These are phyloP conservation scores for Adansonia grandidieri DNA, from an alignment of 441 rosid genomes.

Conservation along the genomic window DNA sequence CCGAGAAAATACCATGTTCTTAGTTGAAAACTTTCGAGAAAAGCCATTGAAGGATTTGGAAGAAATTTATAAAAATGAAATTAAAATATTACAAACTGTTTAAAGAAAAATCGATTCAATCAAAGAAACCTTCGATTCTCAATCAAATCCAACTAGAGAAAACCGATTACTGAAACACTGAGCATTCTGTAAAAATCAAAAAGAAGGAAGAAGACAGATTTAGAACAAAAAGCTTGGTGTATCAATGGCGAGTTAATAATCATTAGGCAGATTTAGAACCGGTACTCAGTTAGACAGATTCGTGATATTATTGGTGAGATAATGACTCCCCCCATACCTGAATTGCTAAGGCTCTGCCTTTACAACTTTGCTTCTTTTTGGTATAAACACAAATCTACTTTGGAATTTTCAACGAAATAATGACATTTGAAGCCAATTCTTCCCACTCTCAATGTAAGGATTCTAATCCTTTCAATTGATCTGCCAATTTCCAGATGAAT, in stretches of 20 bases:
- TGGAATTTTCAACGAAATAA: slow-evolving; percentile 32
- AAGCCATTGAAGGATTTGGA: neutral
- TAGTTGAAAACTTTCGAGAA: neutral
- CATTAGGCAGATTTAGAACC: slow-evolving; percentile 9
- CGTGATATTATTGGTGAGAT: slow-evolving; percentile 11
- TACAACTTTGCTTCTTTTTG: slow-evolving; percentile 23
- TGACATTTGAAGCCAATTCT: slow-evolving; percentile 35
- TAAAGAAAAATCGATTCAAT: neutral
- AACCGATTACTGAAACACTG: slow-evolving; percentile 16
- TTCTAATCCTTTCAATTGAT: slow-evolving; percentile 35
- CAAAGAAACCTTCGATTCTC: slow-evolving; percentile 19
- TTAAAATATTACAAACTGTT: slow-evolving; percentile 27
- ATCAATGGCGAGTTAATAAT: slow-evolving; percentile 14
- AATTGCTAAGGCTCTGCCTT: neutral
- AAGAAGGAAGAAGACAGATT: neutral
- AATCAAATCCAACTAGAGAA: slow-evolving; percentile 16
- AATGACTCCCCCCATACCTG: slow-evolving; percentile 26
- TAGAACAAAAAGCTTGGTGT: neutral
- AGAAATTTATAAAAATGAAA: neutral
- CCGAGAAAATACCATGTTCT: neutral
- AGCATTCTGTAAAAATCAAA: neutral
- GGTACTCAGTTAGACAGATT: neutral
- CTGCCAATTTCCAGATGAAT: slow-evolving; percentile 13
- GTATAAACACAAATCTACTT: slow-evolving; percentile 18
- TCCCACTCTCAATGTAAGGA: slow-evolving; percentile 28